Evolutionary conservation across 225 moss, liverwort and hornwort genomes (phyloP).

Genomic region (Asterella californica): DNA sequence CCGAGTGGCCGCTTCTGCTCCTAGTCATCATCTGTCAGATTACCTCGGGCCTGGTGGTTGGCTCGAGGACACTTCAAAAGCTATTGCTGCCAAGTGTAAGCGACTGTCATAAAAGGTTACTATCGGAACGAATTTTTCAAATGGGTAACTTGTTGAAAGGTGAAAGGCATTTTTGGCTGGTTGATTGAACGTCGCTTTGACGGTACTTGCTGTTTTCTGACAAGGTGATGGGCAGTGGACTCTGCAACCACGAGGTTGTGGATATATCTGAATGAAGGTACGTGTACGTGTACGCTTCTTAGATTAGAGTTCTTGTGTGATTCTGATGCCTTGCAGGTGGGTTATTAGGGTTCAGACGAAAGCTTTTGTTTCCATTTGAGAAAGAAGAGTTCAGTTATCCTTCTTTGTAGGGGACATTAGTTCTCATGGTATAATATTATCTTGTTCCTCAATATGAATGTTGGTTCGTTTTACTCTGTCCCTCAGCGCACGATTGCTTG

Average conservation of each 20-base stretch:
- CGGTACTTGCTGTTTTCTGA: conserved; percentile 11
- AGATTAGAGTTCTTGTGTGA: not conserved
- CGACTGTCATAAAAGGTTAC: conserved; percentile 6
- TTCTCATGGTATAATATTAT: not conserved
- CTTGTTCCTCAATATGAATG: not conserved
- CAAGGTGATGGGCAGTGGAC: conserved; percentile 23
- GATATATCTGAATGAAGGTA: conserved; percentile 16
- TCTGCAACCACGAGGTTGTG: conserved; percentile 16
- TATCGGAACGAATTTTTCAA: not conserved
- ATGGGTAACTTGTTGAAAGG: conserved; percentile 5
- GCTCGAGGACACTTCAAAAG: conserved; percentile 9
- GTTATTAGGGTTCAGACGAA: not conserved
- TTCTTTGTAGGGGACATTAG: not conserved
- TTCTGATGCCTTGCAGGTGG: no score
- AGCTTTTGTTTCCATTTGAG: not conserved
- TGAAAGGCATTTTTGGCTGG: not conserved
- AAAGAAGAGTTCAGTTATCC: not conserved
- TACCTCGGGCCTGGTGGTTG: conserved; percentile 10
- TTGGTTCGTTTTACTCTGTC: not conserved
- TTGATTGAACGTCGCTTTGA: conserved; percentile 8
- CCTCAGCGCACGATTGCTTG: conserved; percentile 16
- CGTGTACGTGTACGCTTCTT: not conserved
- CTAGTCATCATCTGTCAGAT: conserved; percentile 5
- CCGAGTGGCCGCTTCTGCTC: conserved; percentile 12
- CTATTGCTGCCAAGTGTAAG: conserved; percentile 17